phyloP scores from a whole-genome alignment of 2,329 filamentous ascomycete genomes.

The Dactylellina haptotyla region DNA sequence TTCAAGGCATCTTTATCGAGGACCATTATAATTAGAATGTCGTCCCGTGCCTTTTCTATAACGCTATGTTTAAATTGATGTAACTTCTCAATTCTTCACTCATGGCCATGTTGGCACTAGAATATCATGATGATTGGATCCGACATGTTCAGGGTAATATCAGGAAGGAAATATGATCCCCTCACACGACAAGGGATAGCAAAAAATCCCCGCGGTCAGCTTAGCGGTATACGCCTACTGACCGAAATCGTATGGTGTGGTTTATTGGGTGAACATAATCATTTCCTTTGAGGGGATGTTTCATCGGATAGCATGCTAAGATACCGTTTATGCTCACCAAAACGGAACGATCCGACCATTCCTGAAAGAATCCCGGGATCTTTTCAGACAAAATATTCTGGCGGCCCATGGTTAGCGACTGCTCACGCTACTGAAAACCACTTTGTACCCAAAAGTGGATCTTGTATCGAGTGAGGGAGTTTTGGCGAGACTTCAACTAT shows the following conservation, averaged over 20 bases:
- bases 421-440: too few relatives aligned
- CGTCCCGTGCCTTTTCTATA: neutral
- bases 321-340: constrained; percentile 2
- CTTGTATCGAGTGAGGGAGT: neutral
- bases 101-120: too few relatives aligned
- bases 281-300: neutral
- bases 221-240: too few relatives aligned
- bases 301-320: neutral
- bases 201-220: neutral
- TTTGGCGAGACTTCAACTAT: too few relatives aligned
- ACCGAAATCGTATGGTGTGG: too few relatives aligned
- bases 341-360: constrained; percentile 2
- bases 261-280: too few relatives aligned
- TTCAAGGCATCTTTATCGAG: neutral
- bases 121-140: neutral
- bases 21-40: neutral
- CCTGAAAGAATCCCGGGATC: neutral
- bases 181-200: neutral
- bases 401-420: neutral
- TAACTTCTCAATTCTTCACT: too few relatives aligned
- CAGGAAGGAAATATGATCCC: neutral
- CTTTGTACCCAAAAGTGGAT: neutral
- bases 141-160: neutral
- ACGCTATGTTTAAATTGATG: too few relatives aligned
- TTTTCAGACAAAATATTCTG: neutral